A percentile compares a stretch with the other conserved stretches of the same genome.
These are phyloP conservation scores for Neurospora tetraspora DNA, from an alignment of 495 filamentous ascomycete genomes.

Conservation along the genomic window DNA sequence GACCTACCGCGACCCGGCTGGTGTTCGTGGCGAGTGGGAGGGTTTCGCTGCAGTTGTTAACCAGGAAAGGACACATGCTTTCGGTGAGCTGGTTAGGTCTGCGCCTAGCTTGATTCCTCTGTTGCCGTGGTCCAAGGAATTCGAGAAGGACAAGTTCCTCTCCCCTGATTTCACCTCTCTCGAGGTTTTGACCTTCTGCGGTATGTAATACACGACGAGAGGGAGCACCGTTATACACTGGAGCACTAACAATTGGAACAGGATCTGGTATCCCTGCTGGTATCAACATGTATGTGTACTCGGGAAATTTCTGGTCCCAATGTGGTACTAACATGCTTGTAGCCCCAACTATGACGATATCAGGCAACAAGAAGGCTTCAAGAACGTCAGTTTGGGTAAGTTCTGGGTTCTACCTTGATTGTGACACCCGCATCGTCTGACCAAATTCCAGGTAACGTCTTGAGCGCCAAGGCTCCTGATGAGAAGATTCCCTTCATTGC, in stretches of 20 bases:
- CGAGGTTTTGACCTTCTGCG: constrained; percentile 51
- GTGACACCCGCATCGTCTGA: neutral
- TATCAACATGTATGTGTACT: constrained; percentile 40
- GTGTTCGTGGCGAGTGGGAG: constrained; percentile 94
- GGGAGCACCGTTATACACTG: constrained; percentile 21
- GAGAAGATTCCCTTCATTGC: constrained; percentile 85
- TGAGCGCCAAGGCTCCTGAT: constrained; percentile 79
- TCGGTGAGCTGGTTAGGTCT: constrained; percentile 69
- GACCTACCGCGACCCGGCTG: constrained; percentile 89
- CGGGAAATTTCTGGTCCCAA: too few species aligned
- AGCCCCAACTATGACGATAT: constrained; percentile 90
- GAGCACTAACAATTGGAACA: constrained; percentile 22
- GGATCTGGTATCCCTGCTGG: constrained; percentile 76
- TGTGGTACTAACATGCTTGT: constrained; percentile 44
- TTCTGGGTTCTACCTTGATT: neutral
- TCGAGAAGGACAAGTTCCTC: constrained; percentile 91
- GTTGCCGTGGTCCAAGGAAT: constrained; percentile 77
- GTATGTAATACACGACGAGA: constrained; percentile 3
- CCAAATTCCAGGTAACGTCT: constrained; percentile 69
- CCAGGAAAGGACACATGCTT: constrained; percentile 77
- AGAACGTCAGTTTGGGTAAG: constrained; percentile 59
- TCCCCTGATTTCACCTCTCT: constrained; percentile 90
- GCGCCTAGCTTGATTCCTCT: constrained; percentile 78
- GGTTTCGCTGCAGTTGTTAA: constrained; percentile 73
- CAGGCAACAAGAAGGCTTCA: constrained; percentile 89